Conservation (phyloP, 78 protist species). For the Mantamonas sphyraenae region DNA sequence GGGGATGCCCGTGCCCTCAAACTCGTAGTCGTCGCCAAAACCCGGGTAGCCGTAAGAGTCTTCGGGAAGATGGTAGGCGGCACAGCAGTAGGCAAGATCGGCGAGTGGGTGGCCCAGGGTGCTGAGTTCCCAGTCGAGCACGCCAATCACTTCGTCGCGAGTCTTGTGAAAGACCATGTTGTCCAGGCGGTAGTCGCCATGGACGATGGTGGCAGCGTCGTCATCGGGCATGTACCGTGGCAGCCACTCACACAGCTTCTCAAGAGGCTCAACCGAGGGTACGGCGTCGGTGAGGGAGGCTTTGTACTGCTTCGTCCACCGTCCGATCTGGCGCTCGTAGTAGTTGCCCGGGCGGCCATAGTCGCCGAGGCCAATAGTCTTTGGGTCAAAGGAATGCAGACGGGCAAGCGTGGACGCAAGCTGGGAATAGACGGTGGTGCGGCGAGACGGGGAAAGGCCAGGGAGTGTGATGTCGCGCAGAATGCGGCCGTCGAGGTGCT, state of each 20-base stretch:
- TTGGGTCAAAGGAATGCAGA: constrained; percentile 3
- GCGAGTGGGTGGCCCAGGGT: constrained; percentile 59
- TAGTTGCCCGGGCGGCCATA: constrained; percentile 6
- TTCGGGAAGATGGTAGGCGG: constrained; percentile 16
- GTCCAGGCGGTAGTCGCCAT: constrained; percentile 63
- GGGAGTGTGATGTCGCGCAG: constrained; percentile 12
- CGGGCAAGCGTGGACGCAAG: not conserved
- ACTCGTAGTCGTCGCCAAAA: not conserved
- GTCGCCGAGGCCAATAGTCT: constrained; percentile 13
- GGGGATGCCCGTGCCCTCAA: constrained; percentile 3
- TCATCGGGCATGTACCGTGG: no score
- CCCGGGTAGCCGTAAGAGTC: not conserved
- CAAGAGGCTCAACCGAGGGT: not conserved
- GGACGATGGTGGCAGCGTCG: constrained; percentile 17
- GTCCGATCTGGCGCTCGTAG: constrained; percentile 4
- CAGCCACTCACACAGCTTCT: not conserved
- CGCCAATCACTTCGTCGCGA: constrained; percentile 40
- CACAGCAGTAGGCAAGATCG: constrained; percentile 41
- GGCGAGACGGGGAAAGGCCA: not conserved
- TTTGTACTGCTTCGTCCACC: no score
- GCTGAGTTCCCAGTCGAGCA: constrained; percentile 76
- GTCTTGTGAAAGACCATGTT: constrained; percentile 59
- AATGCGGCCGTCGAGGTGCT: constrained; percentile 32
- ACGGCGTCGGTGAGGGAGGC: no score
- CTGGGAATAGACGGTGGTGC: not conserved